phyloP scores from a whole-genome alignment of 1,284 basidiomycete genomes.

The Microbotryum saponariae region DNA sequence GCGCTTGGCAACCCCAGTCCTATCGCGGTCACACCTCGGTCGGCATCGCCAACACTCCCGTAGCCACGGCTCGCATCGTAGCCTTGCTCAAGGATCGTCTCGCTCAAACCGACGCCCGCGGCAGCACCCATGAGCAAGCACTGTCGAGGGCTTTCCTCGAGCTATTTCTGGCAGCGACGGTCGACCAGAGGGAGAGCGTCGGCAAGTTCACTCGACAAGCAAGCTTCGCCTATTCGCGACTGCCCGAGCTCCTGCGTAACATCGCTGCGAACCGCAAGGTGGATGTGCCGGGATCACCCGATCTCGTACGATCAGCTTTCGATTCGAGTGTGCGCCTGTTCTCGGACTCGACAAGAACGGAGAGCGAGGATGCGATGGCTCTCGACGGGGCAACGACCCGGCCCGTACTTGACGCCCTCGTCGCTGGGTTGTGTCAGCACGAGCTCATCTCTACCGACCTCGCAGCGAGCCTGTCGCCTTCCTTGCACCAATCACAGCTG shows the following conservation, averaged over 20 bases:
- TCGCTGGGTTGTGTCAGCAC: slow-evolving; percentile 8
- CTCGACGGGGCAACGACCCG: background rate
- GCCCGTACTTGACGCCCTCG: slow-evolving; percentile 1
- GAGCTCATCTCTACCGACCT: slow-evolving; percentile 3
- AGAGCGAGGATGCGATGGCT: background rate
- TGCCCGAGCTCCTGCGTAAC: background rate
- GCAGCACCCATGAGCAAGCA: background rate
- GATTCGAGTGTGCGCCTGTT: background rate
- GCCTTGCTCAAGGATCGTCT: slow-evolving; percentile 5
- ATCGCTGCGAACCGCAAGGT: background rate
- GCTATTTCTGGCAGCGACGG: slow-evolving; percentile 3
- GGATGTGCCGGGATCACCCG: background rate
- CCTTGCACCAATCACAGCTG: too few relatives aligned
- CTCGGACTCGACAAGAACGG: background rate
- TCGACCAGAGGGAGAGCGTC: background rate
- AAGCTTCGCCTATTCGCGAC: background rate
- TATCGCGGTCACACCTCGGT: background rate
- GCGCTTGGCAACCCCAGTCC: background rate
- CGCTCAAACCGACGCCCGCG: background rate
- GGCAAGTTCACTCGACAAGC: background rate
- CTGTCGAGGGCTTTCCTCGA: background rate
- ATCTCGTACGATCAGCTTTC: background rate
- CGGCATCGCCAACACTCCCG: background rate
- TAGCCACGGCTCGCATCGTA: background rate
- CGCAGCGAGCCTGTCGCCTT: background rate